Evolutionary conservation across 73 alveolate genomes (phyloP).

Genomic region (Paramecium biaurelia): DNA sequence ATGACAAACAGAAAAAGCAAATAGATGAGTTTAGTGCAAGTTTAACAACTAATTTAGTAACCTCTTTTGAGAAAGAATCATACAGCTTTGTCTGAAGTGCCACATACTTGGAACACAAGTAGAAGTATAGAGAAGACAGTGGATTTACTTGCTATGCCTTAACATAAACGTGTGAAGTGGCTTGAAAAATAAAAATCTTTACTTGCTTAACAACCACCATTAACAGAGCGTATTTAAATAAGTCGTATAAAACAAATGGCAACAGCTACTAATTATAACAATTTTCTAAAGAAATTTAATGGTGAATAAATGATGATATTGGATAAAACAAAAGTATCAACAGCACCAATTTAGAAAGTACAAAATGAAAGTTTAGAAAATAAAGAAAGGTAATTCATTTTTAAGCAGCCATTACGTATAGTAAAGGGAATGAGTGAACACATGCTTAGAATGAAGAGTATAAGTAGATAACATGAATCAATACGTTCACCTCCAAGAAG

Average conservation of each 20-base stretch:
- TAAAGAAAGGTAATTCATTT: background rate
- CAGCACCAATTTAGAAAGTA: background rate
- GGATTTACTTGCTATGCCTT: background rate
- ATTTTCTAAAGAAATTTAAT: background rate
- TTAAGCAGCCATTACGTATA: background rate
- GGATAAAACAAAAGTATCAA: background rate
- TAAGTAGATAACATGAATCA: background rate
- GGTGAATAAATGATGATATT: background rate
- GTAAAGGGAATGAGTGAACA: slow-evolving; percentile 12
- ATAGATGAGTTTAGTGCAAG: slow-evolving; percentile 9
- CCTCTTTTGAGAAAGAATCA: background rate
- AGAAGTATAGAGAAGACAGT: background rate
- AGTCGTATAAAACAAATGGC: background rate
- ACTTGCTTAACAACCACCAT: background rate
- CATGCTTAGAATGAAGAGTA: slow-evolving; percentile 19
- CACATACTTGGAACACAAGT: slow-evolving; percentile 7
- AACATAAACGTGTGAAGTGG: background rate
- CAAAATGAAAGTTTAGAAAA: background rate
- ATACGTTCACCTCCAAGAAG: background rate
- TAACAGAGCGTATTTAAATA: background rate
- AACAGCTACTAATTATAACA: background rate
- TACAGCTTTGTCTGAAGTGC: background rate
- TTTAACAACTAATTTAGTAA: background rate
- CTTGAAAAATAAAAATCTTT: background rate
- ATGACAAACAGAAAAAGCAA: slow-evolving; percentile 13